These are phyloP conservation scores for Citropsis articulata DNA, from an alignment of 345 rosid genomes.

Conservation along the genomic window DNA sequence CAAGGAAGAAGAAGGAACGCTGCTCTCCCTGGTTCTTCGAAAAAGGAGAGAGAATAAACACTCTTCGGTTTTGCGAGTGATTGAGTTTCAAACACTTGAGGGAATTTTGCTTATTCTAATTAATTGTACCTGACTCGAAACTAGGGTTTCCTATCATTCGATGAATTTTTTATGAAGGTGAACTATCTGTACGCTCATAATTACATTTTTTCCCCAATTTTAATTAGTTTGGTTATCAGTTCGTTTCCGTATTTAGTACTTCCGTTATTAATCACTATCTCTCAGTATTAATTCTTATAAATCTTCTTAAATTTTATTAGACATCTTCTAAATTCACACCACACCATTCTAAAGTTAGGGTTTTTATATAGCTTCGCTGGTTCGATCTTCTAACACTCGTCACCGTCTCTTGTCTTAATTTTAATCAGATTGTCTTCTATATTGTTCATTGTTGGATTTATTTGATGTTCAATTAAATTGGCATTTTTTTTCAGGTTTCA, in stretches of 20 bases:
- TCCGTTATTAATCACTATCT: conserved; percentile 13
- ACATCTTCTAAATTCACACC: not conserved
- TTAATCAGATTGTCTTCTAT: not conserved
- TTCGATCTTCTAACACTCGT: conserved; percentile 24
- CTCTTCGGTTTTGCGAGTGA: conserved; percentile 16
- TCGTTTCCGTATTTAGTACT: conserved; percentile 12
- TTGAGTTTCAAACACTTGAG: not conserved
- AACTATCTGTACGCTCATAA: conserved; percentile 1
- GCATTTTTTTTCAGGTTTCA: conserved; percentile 15
- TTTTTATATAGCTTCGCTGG: conserved; percentile 20
- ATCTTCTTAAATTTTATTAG: conserved; percentile 6
- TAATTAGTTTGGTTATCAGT: conserved; percentile 2
- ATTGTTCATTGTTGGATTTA: not conserved
- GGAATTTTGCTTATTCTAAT: conserved; percentile 7
- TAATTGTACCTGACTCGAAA: conserved; percentile 18
- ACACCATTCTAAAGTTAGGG: conserved; percentile 20
- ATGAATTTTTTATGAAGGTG: conserved; percentile 25
- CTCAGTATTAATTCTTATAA: conserved; percentile 11
- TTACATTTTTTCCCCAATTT: conserved; percentile 10
- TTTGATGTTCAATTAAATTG: not conserved
- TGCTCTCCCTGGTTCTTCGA: conserved; percentile 29
- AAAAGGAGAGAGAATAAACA: conserved; percentile 5
- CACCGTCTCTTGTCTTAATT: not conserved
- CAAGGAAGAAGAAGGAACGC: conserved; percentile 28
- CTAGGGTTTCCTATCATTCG: conserved; percentile 34